Base-by-base conservation (phyloP, 75 land plant species). In the Pinus taeda region DNA sequence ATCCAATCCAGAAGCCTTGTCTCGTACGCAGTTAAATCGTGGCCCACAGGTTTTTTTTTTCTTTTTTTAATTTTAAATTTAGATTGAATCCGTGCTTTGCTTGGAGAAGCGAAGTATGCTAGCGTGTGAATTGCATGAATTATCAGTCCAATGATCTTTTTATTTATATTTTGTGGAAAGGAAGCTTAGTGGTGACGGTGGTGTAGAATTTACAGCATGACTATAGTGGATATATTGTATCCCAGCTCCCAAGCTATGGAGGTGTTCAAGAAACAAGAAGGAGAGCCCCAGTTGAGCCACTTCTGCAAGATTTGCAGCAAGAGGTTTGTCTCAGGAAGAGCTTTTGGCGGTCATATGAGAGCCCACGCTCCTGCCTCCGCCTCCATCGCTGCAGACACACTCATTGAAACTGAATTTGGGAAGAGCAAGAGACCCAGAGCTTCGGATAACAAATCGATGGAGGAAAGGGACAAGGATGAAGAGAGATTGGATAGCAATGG, bases 341-440 rank as follows among this genome's bases (percentile, higher is more conserved):
- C 91, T 0, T 72, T 90, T 9, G 93, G 95, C 2, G 91, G 95
- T 12, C 91, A 90, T 69, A 90, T 90, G 93, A 81, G 93, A 69
- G 91, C 91, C 3, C 93, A 93, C 64, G 95, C 88, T 30, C 83
- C 36, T 36, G 95, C 86, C 42, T 81, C 84, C 22, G 85, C 72
- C 14, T 62, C 36, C 60, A 57, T 53, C 17, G 75, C 55, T 9
- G 12, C 55, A 49, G 55, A 49, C 55, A 9, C 55, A 49, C 55
- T 49, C 55, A 9, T 9, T 49, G 55, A 49, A 49, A 49, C 62
- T 8, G 85, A 79, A 33, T 76, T 78, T 2, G 14, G 22, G n/a
- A 37, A 69, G 72, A n/a, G n/a, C 22, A 69, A 39, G 49, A 69
- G 49, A 53, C 55, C 12, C 55, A 49, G 55, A 49, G 55, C 55